Percentiles rank a stretch among this genome's conserved stretches.
phyloP scores from a whole-genome alignment of 208 protist genomes.

The Angomonas desouzai region DNA sequence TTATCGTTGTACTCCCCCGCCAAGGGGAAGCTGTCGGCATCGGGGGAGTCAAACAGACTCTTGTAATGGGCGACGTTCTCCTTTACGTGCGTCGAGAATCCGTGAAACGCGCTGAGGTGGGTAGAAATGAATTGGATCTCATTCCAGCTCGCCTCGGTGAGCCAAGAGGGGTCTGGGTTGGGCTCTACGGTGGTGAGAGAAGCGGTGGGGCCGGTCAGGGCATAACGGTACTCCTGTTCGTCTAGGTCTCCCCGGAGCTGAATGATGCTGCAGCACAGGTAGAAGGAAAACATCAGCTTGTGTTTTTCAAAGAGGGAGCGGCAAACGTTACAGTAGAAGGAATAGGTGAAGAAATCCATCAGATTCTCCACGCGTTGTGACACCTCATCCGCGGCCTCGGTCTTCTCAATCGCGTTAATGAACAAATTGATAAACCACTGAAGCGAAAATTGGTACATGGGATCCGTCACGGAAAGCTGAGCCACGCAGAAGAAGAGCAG shows the following conservation, averaged over 20 bases:
- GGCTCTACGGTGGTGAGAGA: conserved; percentile 25
- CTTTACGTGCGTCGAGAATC: conserved; percentile 87
- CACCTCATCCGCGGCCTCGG: conserved; percentile 45
- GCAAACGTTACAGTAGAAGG: conserved; percentile 97
- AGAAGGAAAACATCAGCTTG: conserved; percentile 98
- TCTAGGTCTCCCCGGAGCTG: conserved; percentile 76
- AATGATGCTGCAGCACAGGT: conserved; percentile 90
- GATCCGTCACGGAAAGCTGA: conserved; percentile 92
- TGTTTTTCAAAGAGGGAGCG: conserved; percentile 98
- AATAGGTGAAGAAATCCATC: conserved; percentile 96
- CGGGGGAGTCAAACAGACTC: conserved; percentile 89
- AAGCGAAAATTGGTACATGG: conserved; percentile 98
- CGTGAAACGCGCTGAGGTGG: conserved; percentile 68
- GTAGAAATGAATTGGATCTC: conserved; percentile 86
- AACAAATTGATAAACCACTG: conserved; percentile 98
- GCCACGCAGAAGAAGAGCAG: conserved; percentile 97
- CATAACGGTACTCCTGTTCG: conserved; percentile 86
- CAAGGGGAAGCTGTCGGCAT: conserved; percentile 75
- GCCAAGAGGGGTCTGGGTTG: conserved; percentile 92
- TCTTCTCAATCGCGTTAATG: conserved; percentile 80
- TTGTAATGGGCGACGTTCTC: conserved; percentile 80
- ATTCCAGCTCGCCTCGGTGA: conserved; percentile 92
- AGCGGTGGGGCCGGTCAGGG: conserved; percentile 87
- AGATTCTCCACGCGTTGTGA: conserved; percentile 83
- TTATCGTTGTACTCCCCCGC: conserved; percentile 73